phyloP scores from a whole-genome alignment of 1,284 basidiomycete genomes.

The Pascua guehoae region DNA sequence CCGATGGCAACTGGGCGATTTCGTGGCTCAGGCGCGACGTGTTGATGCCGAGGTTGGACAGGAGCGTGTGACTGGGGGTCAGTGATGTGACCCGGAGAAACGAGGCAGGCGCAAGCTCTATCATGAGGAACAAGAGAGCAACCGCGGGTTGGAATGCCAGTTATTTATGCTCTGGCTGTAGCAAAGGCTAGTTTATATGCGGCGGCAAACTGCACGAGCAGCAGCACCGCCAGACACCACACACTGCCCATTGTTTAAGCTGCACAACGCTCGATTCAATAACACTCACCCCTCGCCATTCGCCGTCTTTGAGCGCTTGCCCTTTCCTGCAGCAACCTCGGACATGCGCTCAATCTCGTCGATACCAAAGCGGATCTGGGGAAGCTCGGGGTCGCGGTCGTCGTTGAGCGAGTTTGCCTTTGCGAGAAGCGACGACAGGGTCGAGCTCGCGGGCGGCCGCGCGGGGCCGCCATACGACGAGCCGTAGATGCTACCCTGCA shows the following conservation, averaged over 20 bases:
- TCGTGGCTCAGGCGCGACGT: slow-evolving; percentile 41
- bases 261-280: background rate
- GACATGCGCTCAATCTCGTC: slow-evolving; percentile 47
- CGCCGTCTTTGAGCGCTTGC: slow-evolving; percentile 27
- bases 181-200: background rate
- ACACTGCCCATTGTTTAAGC: too few species aligned
- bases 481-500: slow-evolving; percentile 13
- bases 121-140: background rate
- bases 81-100: background rate
- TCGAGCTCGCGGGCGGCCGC: slow-evolving; percentile 22
- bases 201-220: background rate
- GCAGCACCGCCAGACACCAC: background rate
- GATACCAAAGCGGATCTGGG: slow-evolving; percentile 43
- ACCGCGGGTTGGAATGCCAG: too few species aligned
- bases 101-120: background rate
- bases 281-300: slow-evolving; percentile 39
- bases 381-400: slow-evolving; percentile 38
- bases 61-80: slow-evolving; percentile 30
- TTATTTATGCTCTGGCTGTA: background rate
- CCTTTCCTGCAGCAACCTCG: slow-evolving; percentile 33
- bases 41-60: slow-evolving; percentile 47
- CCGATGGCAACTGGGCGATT: slow-evolving; percentile 35
- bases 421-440: slow-evolving; percentile 37
- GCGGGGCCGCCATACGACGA: slow-evolving; percentile 4
- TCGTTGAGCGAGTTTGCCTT: slow-evolving; percentile 41